phyloP scores from a whole-genome alignment of 2,329 filamentous ascomycete species.

The Talaromyces sp. region DNA sequence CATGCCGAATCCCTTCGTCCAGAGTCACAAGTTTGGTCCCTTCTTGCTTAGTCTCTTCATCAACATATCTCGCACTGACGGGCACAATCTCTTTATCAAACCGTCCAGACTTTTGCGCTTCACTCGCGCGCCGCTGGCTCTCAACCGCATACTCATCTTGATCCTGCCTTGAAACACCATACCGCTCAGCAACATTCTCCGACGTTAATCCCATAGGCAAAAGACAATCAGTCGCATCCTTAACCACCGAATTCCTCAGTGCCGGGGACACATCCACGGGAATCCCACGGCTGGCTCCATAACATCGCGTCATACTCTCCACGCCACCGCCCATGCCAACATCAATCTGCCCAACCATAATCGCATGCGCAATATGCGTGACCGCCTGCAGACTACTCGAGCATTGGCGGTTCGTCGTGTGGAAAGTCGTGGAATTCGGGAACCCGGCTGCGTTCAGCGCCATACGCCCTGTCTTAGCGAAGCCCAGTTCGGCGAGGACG shows the following conservation, averaged over 20 bases:
- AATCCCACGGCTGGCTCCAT: slow-evolving; percentile 17
- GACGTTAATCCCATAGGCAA: slow-evolving; percentile 93
- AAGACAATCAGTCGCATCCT: slow-evolving; percentile 76
- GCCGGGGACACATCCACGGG: slow-evolving; percentile 20
- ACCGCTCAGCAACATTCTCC: slow-evolving; percentile 87
- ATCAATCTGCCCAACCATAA: slow-evolving; percentile 70
- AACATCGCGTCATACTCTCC: slow-evolving; percentile 67
- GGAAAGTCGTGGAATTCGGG: slow-evolving; percentile 77
- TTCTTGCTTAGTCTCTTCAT: slow-evolving; percentile 67
- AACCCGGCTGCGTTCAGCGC: slow-evolving; percentile 83
- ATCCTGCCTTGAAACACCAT: slow-evolving; percentile 67
- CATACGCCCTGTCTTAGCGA: slow-evolving; percentile 83
- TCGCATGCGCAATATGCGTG: slow-evolving; percentile 84
- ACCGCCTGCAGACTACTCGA: slow-evolving; percentile 89
- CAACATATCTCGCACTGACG: slow-evolving; percentile 72
- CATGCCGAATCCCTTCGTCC: slow-evolving; percentile 83
- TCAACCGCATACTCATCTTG: slow-evolving; percentile 82
- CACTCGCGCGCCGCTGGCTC: slow-evolving; percentile 77
- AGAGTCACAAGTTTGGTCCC: slow-evolving; percentile 50
- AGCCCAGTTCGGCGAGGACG: slow-evolving; percentile 62
- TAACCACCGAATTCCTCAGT: slow-evolving; percentile 17
- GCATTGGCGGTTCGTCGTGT: slow-evolving; percentile 86
- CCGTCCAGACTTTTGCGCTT: slow-evolving; percentile 76
- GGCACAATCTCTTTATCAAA: slow-evolving; percentile 89
- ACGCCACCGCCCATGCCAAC: slow-evolving; percentile 82